Evolutionary conservation across 2,329 filamentous ascomycete genomes (phyloP).

Genomic region (Calonectria montana): DNA sequence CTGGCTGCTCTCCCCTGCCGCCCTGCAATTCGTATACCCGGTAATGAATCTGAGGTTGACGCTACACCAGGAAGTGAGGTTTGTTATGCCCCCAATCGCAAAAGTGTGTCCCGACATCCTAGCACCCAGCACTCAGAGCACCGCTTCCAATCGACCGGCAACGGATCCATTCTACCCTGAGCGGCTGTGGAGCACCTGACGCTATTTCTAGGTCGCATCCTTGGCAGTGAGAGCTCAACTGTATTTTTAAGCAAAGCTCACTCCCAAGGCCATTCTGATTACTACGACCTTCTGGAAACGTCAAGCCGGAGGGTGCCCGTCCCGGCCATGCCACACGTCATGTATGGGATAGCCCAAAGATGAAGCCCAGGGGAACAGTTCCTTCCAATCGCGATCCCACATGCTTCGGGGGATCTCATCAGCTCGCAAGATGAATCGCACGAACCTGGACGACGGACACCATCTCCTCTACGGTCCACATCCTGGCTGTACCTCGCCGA

Average conservation of each 20-base stretch:
- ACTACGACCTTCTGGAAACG: constrained; percentile 5
- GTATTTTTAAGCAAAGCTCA: constrained; percentile 40
- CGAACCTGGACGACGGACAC: constrained; percentile 9
- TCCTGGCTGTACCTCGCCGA: constrained; percentile 3
- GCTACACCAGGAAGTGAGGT: constrained; percentile 39
- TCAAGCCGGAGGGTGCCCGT: constrained; percentile 12
- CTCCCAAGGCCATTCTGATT: constrained; percentile 21
- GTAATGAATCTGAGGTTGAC: constrained; percentile 36
- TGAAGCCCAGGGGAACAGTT: constrained; percentile 19
- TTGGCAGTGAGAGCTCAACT: constrained; percentile 25
- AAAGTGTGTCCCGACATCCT: constrained; percentile 38
- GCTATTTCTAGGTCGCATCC: constrained; percentile 35
- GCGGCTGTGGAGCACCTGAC: constrained; percentile 34
- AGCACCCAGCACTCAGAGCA: constrained; percentile 27
- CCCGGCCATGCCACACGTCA: constrained; percentile 4
- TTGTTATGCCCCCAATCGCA: constrained; percentile 39
- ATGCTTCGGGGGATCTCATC: constrained; percentile 30
- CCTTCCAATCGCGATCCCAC: constrained; percentile 37
- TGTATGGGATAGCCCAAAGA: not conserved
- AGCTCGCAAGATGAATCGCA: constrained; percentile 16
- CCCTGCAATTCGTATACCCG: constrained; percentile 25
- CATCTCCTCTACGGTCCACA: constrained; percentile 21
- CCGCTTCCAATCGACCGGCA: constrained; percentile 36
- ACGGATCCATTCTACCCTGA: constrained; percentile 40
- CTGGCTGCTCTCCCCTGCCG: constrained; percentile 15